Evolutionary conservation across 768 basidiomycete genomes (phyloP).

Genomic region (Termitomyces sp.): DNA sequence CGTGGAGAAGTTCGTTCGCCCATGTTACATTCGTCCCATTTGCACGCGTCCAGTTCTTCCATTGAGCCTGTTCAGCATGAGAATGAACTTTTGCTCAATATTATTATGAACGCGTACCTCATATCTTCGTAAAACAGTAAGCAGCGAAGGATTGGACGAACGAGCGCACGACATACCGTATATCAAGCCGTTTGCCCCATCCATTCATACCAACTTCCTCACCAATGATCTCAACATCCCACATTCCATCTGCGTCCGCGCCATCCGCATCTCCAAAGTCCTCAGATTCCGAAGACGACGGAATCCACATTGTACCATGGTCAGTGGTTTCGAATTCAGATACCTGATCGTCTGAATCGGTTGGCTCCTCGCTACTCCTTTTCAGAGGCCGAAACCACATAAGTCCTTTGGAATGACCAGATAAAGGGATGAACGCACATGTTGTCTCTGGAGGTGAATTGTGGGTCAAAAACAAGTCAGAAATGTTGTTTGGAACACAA

Average conservation of each 20-base stretch:
- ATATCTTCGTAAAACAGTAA: conserved; percentile 1
- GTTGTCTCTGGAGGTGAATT: not conserved
- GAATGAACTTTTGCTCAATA: not conserved
- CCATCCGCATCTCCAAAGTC: conserved; percentile 25
- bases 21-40: conserved; percentile 58
- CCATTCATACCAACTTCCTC: conserved; percentile 32
- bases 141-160: not conserved
- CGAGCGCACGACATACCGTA: conserved; percentile 24
- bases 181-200: conserved; percentile 15
- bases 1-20: conserved; percentile 26
- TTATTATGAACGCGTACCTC: too few species aligned
- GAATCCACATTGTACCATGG: conserved; percentile 12
- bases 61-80: conserved; percentile 38
- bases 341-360: not conserved
- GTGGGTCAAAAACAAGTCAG: not conserved
- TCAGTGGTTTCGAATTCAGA: not conserved
- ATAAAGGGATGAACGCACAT: not conserved
- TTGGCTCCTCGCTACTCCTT: not conserved
- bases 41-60: conserved; percentile 46
- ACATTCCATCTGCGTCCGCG: conserved; percentile 23
- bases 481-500: too few species aligned
- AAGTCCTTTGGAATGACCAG: not conserved
- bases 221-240: conserved; percentile 33
- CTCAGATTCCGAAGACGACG: conserved; percentile 23
- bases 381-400: not conserved